Evolutionary conservation across 495 filamentous ascomycete genomes (phyloP), one percentile per base, ranked within the genome.

Genomic region (Aspergillus ellipticus): DNA sequence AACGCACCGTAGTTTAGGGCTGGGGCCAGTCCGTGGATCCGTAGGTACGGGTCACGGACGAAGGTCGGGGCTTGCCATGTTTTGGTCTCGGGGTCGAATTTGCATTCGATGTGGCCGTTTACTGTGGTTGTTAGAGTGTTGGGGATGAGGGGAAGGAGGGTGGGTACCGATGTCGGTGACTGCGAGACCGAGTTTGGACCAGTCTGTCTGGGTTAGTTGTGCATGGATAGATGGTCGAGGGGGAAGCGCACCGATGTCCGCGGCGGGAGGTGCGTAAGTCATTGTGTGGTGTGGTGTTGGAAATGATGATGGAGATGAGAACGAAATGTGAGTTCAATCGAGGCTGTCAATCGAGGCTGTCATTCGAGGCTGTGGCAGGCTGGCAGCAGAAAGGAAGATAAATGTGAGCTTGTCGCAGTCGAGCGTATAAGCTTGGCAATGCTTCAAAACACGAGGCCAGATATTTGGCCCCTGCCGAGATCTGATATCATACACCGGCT

Each of bases 31-130:
- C 75, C 77, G 50, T 75, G 72, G 35, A 78, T 61, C 2, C 62
- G 63, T 0, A 80, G 56, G 56, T 66, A 73, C 2, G 72, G 73
- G 59, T 75, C 70, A n/a, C 61, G 20, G 20, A 78, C 70, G 57
- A 79, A 74, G 35, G 58, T 49, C 4, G 74, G 74, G 9, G 53
- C 54, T 9, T 61, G 67, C 77, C 77, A 78, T 53, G 63, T 54
- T 31, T 63, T 64, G 11, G 74, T 75, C 8, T 57, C 53, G 5
- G 55, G 47, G 37, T 54, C 58, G 57, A 68, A 78, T 37, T 58
- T 56, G 17, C 66, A 71, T 60, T 80, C 73, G 42, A 78, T 65
- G 64, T 80, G 75, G 26, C 75, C 77, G 58, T 78, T 77, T 42
- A 78, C 75, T 74, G 20, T 4, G 13, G 20, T 4, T 24, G 19